Conservation (phyloP, 768 basidiomycete genomes). For the Pulveroboletus sp. region DNA sequence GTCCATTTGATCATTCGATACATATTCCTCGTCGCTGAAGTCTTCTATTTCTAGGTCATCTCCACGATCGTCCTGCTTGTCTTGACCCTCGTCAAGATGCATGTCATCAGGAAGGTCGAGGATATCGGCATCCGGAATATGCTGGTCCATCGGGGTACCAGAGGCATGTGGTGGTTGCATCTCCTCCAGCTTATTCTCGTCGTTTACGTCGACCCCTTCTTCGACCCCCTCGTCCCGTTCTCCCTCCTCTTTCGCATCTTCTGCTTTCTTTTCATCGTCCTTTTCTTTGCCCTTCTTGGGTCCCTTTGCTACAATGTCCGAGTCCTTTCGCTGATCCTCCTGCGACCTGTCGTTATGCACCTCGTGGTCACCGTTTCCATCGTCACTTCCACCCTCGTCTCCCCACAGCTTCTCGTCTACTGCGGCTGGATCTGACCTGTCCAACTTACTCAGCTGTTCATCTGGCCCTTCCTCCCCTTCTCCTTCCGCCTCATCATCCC, state of each 20-base stretch:
- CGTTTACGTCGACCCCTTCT: conserved; percentile 10
- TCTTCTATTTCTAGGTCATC: conserved; percentile 34
- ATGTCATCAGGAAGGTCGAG: conserved; percentile 89
- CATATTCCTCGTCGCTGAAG: conserved; percentile 30
- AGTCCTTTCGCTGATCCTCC: conserved; percentile 38
- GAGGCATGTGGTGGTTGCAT: conserved; percentile 44
- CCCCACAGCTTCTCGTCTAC: conserved; percentile 98
- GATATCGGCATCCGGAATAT: conserved; percentile 72
- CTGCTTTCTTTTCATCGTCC: conserved; percentile 31
- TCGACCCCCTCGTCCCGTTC: conserved; percentile 26
- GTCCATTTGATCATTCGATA: conserved; percentile 24
- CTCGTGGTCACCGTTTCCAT: conserved; percentile 46
- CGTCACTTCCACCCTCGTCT: conserved; percentile 62
- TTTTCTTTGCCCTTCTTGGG: conserved; percentile 36
- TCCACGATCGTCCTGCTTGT: conserved; percentile 24
- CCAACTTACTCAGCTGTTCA: conserved; percentile 78
- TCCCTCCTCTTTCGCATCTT: conserved; percentile 27
- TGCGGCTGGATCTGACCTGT: conserved; percentile 74
- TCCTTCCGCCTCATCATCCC: conserved; percentile 46
- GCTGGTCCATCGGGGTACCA: conserved; percentile 71
- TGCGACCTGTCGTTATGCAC: conserved; percentile 57
- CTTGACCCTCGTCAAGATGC: conserved; percentile 44
- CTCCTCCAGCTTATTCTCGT: conserved; percentile 38
- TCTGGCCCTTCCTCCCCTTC: conserved; percentile 59
- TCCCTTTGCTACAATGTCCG: conserved; percentile 82